Conservation (phyloP, 495 filamentous ascomycete species). For the Paragyromitra xinjiangensis region DNA sequence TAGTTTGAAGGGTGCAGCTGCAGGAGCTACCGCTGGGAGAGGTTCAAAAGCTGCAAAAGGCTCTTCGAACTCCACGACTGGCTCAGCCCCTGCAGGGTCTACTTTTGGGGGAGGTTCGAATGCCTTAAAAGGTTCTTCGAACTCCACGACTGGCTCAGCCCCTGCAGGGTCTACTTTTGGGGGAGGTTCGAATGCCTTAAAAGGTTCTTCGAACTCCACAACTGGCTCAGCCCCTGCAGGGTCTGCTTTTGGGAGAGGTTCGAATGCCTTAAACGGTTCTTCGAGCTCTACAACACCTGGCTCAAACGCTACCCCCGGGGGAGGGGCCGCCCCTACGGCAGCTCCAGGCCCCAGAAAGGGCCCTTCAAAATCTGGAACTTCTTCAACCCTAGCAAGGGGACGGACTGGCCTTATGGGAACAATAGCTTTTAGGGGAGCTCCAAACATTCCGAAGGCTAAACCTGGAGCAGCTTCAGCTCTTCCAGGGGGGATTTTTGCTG, state of each 20-base stretch:
- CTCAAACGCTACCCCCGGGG: background rate
- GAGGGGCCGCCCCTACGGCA: background rate
- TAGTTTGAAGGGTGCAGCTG: background rate
- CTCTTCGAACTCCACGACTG: background rate
- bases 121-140: background rate
- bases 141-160: background rate
- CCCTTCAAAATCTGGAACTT: background rate
- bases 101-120: background rate
- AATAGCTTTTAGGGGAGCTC: too few relatives aligned
- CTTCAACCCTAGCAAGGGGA: background rate
- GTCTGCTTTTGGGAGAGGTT: background rate
- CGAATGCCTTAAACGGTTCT: too few relatives aligned
- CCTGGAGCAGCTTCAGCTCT: too few relatives aligned
- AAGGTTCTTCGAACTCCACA: background rate
- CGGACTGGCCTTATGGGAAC: too few relatives aligned
- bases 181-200: background rate
- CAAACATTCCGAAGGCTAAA: too few relatives aligned
- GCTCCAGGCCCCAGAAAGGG: background rate
- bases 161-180: background rate
- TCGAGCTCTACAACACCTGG: too few relatives aligned
- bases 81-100: background rate
- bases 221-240: background rate
- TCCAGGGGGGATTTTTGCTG: too few relatives aligned
- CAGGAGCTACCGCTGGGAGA: background rate
- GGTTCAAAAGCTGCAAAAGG: background rate